Base-by-base conservation (phyloP, 495 filamentous ascomycete species). In the Aspergillus bridgeri region DNA sequence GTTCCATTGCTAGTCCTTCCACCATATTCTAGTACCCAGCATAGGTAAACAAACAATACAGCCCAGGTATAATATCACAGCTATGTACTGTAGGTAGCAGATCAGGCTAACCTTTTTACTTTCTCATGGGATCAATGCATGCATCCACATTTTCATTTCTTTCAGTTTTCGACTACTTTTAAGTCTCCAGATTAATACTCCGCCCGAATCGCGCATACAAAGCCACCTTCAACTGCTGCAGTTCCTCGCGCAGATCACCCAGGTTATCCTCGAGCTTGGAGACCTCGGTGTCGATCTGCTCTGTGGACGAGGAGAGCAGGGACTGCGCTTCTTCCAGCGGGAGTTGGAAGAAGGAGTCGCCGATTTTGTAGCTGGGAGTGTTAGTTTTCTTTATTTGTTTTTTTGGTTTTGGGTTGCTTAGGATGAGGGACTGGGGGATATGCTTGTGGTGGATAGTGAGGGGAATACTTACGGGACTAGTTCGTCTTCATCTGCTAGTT, bases 171-270 rank as follows among this genome's bases (percentile, higher is more conserved):
- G 3, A 50, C 15, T 5, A 20, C 4, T 24, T 5, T 27, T 44
- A 97, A 62, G 88, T 90, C 72, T 98, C 93, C 62, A 98, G 75
- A 69, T 98, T 98, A 77, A 98, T 97, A 66, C 89, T 94, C 62
- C 86, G 83, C 11, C 93, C 93, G 75, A 98, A 97, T 53, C 96
- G 84, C 29, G 90, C 93, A 75, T 98, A 98, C 60, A 98, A 74
- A 52, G 87, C 84, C 42, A 93, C 86, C 79, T 98, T 98, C 55
- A 98, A 75, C 68, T 87, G 77, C 57, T 83, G 79, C 90, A 96
- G 89, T 64, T 95, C 89, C 46, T 93, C 91, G n/a, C 86, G 84
- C 42, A 92, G 77, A 7, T 75, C 80, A 48, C 81, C 74, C 24
- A 98, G 71, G 59, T 84, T 87, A 42, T 90, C 89, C 71, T 96